phyloP scores from a whole-genome alignment of 2,329 filamentous ascomycete species.

The Madurella mycetomatis region DNA sequence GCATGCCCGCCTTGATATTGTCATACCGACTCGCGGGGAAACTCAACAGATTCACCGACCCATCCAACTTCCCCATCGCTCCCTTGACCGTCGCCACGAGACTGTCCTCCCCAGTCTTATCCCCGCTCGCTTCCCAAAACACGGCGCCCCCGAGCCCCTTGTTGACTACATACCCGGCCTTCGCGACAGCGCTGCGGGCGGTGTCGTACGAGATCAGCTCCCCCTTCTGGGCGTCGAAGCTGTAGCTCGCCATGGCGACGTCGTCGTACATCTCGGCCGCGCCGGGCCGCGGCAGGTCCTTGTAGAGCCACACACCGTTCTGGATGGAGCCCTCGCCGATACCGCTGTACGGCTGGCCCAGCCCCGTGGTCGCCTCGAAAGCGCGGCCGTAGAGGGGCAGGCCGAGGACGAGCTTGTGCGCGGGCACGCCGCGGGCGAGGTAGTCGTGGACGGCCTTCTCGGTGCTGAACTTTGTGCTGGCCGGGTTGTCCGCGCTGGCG shows the following conservation, averaged over 20 bases:
- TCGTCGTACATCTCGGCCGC: conserved; percentile 54
- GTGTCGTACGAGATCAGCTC: conserved; percentile 71
- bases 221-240: conserved; percentile 55
- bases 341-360: conserved; percentile 60
- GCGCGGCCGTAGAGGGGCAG: conserved; percentile 77
- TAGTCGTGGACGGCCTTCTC: conserved; percentile 63
- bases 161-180: conserved; percentile 59
- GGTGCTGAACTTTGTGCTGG: conserved; percentile 64
- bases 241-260: conserved; percentile 62
- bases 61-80: conserved; percentile 46
- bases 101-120: conserved; percentile 49
- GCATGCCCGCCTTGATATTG: conserved; percentile 45
- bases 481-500: conserved; percentile 44
- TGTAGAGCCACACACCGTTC: conserved; percentile 68
- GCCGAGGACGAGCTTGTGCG: conserved; percentile 67
- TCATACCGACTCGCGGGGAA: conserved; percentile 56
- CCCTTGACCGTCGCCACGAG: conserved; percentile 52
- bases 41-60: conserved; percentile 46
- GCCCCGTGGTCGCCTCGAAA: conserved; percentile 63
- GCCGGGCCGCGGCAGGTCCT: conserved; percentile 60
- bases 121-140: conserved; percentile 79
- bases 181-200: conserved; percentile 51
- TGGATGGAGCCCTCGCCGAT: conserved; percentile 56
- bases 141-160: conserved; percentile 67
- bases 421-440: conserved; percentile 50